phyloP scores from a whole-genome alignment of 345 rosid species.

The Lepidium aucheri region DNA sequence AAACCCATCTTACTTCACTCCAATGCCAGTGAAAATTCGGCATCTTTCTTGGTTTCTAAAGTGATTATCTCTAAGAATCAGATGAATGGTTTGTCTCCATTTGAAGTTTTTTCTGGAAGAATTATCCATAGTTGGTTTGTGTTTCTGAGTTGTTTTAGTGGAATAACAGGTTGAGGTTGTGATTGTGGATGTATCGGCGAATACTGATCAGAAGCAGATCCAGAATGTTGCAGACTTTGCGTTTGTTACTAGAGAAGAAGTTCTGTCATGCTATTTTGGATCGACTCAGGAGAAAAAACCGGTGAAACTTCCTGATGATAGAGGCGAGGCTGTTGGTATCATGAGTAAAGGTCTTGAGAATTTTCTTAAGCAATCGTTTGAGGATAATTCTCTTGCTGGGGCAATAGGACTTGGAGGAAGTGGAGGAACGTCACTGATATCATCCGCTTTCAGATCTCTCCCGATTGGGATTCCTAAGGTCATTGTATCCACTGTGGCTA shows the following conservation, averaged over 20 bases:
- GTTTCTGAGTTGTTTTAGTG: neutral
- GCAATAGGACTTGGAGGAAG: conserved; percentile 80
- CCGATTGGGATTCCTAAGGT: conserved; percentile 75
- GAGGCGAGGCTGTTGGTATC: conserved; percentile 59
- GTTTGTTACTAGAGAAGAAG: conserved; percentile 44
- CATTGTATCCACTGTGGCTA: conserved; percentile 85
- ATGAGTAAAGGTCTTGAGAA: conserved; percentile 61
- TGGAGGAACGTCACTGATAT: conserved; percentile 78
- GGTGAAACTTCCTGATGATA: conserved; percentile 42
- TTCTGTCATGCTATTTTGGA: conserved; percentile 41
- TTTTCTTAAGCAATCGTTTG: conserved; percentile 37
- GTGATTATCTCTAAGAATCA: too few species aligned
- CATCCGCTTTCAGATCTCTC: conserved; percentile 67
- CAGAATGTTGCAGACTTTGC: conserved; percentile 32
- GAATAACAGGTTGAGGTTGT: conserved; percentile 48
- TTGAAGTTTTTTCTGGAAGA: neutral
- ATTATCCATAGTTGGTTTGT: neutral
- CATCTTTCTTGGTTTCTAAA: too few species aligned
- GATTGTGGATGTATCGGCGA: conserved; percentile 69
- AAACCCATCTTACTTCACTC: neutral
- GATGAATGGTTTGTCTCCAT: too few species aligned
- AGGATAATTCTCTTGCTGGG: conserved; percentile 46
- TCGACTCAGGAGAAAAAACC: conserved; percentile 19
- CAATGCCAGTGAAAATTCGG: neutral
- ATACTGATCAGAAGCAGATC: conserved; percentile 27